A percentile compares a stretch with the other conserved stretches of the same genome.
phyloP scores from a whole-genome alignment of 495 filamentous ascomycete species.

The Trichoderma gamsii region DNA sequence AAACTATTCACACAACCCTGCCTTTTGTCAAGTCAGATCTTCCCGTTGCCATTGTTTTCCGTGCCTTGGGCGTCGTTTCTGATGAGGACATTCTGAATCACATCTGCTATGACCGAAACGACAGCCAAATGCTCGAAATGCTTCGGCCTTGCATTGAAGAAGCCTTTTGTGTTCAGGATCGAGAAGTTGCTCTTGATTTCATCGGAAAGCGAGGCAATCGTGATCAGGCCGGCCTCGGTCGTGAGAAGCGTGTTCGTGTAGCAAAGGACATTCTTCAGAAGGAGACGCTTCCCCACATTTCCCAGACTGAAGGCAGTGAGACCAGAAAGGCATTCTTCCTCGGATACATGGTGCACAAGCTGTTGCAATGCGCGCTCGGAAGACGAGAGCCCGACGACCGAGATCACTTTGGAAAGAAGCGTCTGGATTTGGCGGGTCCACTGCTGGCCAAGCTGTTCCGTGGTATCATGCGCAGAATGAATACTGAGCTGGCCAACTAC shows the following conservation, averaged over 20 bases:
- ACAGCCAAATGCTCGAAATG: constrained; percentile 96
- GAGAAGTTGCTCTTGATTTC: constrained; percentile 90
- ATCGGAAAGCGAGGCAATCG: constrained; percentile 84
- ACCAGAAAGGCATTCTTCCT: constrained; percentile 97
- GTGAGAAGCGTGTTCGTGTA: constrained; percentile 82
- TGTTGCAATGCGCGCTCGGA: constrained; percentile 86
- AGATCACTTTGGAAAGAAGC: constrained; percentile 99
- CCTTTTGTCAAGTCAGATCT: constrained; percentile 93
- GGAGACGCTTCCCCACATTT: constrained; percentile 93
- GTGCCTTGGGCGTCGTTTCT: constrained; percentile 90
- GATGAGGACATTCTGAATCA: constrained; percentile 98
- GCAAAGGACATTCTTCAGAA: constrained; percentile 93
- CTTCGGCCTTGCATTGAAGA: constrained; percentile 95
- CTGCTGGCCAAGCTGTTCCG: constrained; percentile 91
- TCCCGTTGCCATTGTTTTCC: constrained; percentile 89
- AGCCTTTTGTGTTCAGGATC: constrained; percentile 90
- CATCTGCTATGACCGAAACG: constrained; percentile 90
- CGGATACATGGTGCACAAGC: constrained; percentile 95
- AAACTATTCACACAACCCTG: constrained; percentile 79
- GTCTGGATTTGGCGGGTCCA: constrained; percentile 90
- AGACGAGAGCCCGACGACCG: constrained; percentile 90
- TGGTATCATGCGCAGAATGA: constrained; percentile 76
- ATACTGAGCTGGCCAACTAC: constrained; percentile 80
- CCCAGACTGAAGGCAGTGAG: constrained; percentile 91
- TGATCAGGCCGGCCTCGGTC: constrained; percentile 58